These are phyloP conservation scores for Ophiostoma himal-ulmi DNA, from an alignment of 2,329 filamentous ascomycete species.

Conservation along the genomic window DNA sequence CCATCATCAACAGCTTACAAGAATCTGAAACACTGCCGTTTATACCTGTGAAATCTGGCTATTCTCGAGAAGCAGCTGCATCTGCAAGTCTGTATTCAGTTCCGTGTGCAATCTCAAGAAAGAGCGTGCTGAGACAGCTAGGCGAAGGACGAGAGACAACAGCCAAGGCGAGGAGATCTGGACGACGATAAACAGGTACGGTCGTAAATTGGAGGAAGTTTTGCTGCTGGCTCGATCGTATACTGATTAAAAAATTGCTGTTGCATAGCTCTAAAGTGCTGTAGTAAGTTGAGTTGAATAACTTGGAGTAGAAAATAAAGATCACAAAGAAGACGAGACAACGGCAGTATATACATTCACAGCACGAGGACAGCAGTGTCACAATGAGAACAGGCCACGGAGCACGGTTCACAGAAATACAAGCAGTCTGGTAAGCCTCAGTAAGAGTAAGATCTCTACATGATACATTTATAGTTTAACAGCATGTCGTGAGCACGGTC, in stretches of 20 bases:
- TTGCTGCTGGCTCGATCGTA: too few relatives aligned
- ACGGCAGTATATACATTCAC: neutral
- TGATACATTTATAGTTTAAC: neutral
- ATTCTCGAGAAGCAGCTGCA: neutral
- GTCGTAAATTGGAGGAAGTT: too few relatives aligned
- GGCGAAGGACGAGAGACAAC: neutral
- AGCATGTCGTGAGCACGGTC: neutral
- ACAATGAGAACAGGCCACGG: neutral
- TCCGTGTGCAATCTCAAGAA: neutral
- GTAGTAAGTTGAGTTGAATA: neutral
- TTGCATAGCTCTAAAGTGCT: too few relatives aligned
- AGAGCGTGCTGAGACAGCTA: neutral
- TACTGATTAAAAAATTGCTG: too few relatives aligned
- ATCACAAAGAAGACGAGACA: neutral
- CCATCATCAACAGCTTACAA: neutral
- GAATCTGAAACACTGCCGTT: neutral
- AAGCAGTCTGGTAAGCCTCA: neutral
- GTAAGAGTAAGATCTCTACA: neutral
- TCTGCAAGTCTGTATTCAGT: neutral
- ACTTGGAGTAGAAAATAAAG: neutral
- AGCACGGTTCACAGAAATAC: neutral
- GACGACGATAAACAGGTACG: neutral
- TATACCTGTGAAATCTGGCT: neutral
- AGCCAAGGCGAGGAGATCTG: neutral
- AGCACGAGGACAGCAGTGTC: neutral